Conservation (phyloP, 768 basidiomycete species). For the Leccinellum albellum region DNA sequence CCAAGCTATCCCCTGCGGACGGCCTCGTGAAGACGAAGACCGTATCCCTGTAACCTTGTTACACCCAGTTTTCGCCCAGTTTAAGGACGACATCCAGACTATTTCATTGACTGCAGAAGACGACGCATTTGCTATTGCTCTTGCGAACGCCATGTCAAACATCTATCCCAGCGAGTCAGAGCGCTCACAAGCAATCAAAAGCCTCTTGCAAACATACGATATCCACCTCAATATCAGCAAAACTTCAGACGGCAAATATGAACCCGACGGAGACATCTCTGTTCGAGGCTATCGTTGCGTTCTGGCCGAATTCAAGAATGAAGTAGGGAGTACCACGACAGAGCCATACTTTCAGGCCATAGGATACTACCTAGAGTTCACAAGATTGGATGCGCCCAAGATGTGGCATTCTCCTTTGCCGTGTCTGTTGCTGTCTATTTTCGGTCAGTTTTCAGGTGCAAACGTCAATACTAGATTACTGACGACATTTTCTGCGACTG, state of each 20-base stretch:
- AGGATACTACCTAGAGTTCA: conserved; percentile 20
- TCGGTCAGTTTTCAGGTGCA: conserved; percentile 14
- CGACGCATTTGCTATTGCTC: not conserved
- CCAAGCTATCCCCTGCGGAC: not conserved
- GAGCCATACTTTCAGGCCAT: conserved; percentile 27
- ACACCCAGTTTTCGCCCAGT: not conserved
- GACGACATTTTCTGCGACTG: not conserved
- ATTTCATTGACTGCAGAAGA: not conserved
- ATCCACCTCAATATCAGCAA: not conserved
- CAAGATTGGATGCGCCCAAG: conserved; percentile 1
- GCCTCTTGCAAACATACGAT: not conserved
- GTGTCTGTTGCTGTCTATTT: conserved; percentile 17
- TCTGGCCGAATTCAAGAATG: conserved; percentile 23
- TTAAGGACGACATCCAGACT: not conserved
- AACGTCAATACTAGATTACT: not conserved
- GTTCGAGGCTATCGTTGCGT: not conserved
- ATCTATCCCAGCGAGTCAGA: not conserved
- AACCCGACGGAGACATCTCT: not conserved
- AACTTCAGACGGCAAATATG: not conserved
- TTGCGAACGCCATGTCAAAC: not conserved
- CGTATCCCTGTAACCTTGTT: not conserved
- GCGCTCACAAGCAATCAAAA: not conserved
- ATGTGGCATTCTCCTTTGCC: conserved; percentile 12
- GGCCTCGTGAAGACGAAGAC: not conserved
- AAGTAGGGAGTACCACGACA: conserved; percentile 13